Percentiles rank a stretch among this genome's conserved stretches.
Evolutionary conservation across 164 flowering plant genomes (phyloP).

Genomic region (Stephania yunnanensis): DNA sequence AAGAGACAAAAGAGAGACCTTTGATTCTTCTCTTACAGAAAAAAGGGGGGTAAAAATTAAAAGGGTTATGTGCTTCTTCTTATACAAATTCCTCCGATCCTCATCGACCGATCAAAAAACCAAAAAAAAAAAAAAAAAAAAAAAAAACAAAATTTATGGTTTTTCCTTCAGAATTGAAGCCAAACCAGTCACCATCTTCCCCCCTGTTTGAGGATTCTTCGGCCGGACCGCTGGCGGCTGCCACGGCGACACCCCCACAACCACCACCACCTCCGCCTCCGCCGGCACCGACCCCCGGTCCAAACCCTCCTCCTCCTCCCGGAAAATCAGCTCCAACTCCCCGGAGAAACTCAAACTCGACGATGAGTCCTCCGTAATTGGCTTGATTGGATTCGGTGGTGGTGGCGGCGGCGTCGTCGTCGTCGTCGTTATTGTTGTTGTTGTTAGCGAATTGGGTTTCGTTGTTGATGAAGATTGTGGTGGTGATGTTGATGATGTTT

Average conservation of each 20-base stretch:
- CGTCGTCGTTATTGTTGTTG: neutral
- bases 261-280: conserved; percentile 20
- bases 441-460: neutral
- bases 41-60: conserved; percentile 30
- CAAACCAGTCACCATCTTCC: conserved; percentile 53
- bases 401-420: neutral
- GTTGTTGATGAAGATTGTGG: neutral
- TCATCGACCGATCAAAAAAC: neutral
- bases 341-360: conserved; percentile 11
- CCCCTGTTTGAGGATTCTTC: conserved; percentile 28
- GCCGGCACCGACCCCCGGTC: conserved; percentile 8
- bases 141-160: conserved; percentile 22
- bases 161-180: conserved; percentile 55
- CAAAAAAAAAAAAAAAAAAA: conserved; percentile 9
- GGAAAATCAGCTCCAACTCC: conserved; percentile 18
- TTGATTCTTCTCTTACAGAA: conserved; percentile 27
- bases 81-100: conserved; percentile 10
- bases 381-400: neutral
- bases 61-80: neutral
- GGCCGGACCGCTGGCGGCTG: conserved; percentile 47
- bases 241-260: conserved; percentile 31
- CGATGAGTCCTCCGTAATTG: neutral
- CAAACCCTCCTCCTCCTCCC: conserved; percentile 7
- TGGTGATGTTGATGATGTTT: neutral
- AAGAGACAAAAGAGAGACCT: neutral